Evolutionary conservation across 805 yeast species (phyloP), one percentile per base, ranked within the genome.

Genomic region (Candida peoriensis): DNA sequence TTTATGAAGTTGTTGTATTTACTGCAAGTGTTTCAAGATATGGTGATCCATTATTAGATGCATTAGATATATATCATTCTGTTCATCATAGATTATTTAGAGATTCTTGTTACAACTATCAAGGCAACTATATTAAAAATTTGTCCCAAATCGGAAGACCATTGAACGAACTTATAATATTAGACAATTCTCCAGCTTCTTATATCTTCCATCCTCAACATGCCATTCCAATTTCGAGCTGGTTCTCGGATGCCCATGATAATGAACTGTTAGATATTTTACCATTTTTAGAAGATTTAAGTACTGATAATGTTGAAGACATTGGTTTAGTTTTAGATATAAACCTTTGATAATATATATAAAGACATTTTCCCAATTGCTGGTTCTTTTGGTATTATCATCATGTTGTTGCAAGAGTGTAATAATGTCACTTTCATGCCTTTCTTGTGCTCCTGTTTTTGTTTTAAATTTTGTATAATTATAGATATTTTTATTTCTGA

Each of bases 171-270:
- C 67, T 83, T 28, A 88, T 93, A 38, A 93, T 93, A 46, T 78
- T 93, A 45, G 99, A 93, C 65, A 93, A 93, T 61, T 89, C 97
- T 3, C 97, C 99, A 1, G 96, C 97, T 4, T 86, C 96, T n/a
- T 93, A 93, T 61, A 80, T 90, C 37, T 85, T 93, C 69, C 97
- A 93, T 57, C 99, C 98, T 15, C 95, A 87, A 59, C 96, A 93
- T 64, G 95, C 97, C 8, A 82, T 93, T 20, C 99, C 99, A 17
- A 85, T 93, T 20, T 85, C 96, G 46, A 81, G 93, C 58, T 93
- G 99, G 99, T 93, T 93, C 68, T 85, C 96, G 47, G 99, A 93
- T 62, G 78, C 93, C 20, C 98, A 93, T 59, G 99, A 93, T 60
- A 89, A 89, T 57, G 99, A 93, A 68, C 70, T 93, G 50, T 61